These are phyloP conservation scores for Citrus cavaleriei DNA, from an alignment of 345 rosid species.

Conservation along the genomic window DNA sequence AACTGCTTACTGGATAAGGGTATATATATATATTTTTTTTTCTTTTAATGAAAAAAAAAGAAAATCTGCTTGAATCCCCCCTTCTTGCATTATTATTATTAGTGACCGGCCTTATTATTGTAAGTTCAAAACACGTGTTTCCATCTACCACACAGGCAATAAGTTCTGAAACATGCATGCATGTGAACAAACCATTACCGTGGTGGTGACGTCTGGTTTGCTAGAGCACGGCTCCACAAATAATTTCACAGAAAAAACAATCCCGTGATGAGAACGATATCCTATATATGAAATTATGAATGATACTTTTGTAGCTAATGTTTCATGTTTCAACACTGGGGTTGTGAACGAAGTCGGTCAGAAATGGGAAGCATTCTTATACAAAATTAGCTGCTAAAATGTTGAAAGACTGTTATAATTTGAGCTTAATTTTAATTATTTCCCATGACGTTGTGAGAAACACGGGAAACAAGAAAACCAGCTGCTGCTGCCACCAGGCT, in stretches of 20 bases:
- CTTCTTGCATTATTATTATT: neutral
- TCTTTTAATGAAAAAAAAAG: no score
- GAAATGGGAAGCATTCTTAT: neutral
- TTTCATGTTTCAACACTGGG: neutral
- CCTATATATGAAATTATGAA: neutral
- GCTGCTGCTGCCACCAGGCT: conserved; percentile 7
- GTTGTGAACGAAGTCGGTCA: neutral
- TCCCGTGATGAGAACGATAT: neutral
- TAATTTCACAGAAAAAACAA: neutral
- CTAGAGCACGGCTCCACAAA: no score
- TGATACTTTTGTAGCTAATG: neutral
- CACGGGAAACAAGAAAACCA: conserved; percentile 63
- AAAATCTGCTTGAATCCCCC: no score
- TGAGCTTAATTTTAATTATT: neutral
- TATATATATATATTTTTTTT: fast-evolving
- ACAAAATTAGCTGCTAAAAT: neutral
- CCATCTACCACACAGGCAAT: neutral
- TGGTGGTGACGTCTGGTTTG: no score
- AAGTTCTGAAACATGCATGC: neutral
- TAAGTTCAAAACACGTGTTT: neutral
- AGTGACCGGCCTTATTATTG: neutral
- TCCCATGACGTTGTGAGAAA: conserved; percentile 15
- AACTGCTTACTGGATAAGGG: neutral
- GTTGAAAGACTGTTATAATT: neutral
- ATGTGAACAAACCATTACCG: no score